These are phyloP conservation scores for Bruguiera sexangula DNA, from an alignment of 345 rosid genomes.

Conservation along the genomic window DNA sequence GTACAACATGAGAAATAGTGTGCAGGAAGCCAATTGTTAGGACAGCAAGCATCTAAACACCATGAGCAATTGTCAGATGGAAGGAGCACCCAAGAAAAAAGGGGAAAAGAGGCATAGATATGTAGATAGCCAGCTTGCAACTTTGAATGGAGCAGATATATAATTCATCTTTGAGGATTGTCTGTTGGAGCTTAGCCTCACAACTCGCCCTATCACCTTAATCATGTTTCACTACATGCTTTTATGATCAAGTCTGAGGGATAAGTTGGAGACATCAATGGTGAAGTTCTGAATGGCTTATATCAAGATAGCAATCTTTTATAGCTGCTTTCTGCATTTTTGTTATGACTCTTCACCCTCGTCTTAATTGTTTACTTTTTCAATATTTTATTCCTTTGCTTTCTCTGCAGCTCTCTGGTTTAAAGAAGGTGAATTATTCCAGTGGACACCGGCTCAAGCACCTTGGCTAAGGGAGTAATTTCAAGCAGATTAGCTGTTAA, in stretches of 20 bases:
- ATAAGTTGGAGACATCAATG: not conserved
- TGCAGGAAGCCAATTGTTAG: not conserved
- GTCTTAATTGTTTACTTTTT: too few species aligned
- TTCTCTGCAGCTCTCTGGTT: conserved; percentile 68
- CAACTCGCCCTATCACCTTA: not conserved
- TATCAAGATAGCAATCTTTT: not conserved
- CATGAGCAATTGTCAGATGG: too few species aligned
- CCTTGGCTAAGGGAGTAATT: conserved; percentile 70
- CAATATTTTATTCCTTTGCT: too few species aligned
- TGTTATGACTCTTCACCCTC: too few species aligned
- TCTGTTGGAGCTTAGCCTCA: not conserved
- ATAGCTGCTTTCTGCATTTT: too few species aligned
- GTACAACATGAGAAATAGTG: not conserved
- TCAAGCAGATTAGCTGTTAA: not conserved
- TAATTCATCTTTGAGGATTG: not conserved
- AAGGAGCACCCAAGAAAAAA: too few species aligned
- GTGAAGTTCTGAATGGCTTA: not conserved
- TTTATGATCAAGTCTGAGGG: not conserved
- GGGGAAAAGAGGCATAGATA: not conserved
- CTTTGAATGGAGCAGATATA: not conserved
- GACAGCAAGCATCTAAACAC: too few species aligned
- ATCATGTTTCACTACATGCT: not conserved
- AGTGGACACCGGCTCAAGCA: conserved; percentile 79
- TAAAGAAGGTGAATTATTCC: conserved; percentile 75
- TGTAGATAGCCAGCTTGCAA: not conserved